These are phyloP conservation scores for Eleusine coracana DNA, from an alignment of 176 grass and related monocot genomes.

Conservation along the genomic window DNA sequence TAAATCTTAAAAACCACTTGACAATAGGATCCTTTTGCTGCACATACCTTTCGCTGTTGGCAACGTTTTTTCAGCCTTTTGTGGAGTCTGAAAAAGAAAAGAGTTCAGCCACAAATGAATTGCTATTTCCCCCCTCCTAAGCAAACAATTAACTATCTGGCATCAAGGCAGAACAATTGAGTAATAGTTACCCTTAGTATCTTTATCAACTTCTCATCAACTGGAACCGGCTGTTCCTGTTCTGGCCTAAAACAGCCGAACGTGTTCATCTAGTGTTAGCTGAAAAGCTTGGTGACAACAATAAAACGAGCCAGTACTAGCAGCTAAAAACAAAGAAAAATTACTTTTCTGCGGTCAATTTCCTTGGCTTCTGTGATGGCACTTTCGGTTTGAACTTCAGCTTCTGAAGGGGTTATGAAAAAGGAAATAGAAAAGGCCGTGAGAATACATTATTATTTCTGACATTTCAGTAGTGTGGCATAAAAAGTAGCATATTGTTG, in stretches of 20 bases:
- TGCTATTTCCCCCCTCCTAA: neutral
- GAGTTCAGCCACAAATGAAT: constrained; percentile 26
- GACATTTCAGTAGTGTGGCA: neutral
- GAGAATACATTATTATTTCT: neutral
- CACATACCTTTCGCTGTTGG: constrained; percentile 39
- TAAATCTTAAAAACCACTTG: neutral
- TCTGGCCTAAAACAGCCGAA: constrained; percentile 43
- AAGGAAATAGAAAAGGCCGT: neutral
- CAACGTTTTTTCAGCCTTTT: constrained; percentile 26
- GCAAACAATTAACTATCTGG: neutral
- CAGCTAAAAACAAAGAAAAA: neutral
- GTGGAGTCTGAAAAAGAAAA: constrained; percentile 48
- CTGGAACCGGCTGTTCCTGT: constrained; percentile 34
- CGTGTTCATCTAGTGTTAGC: neutral
- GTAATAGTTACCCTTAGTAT: constrained; percentile 56
- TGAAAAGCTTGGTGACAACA: neutral
- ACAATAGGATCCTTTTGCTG: neutral
- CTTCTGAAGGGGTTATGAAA: constrained; percentile 38
- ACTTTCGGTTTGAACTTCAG: constrained; percentile 67
- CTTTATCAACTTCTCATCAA: constrained; percentile 58
- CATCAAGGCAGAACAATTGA: constrained; percentile 2
- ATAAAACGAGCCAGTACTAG: neutral
- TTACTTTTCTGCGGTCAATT: constrained; percentile 44
- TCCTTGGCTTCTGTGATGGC: constrained; percentile 51
- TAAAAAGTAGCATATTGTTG: neutral